Conservation (phyloP, 2,329 filamentous ascomycete species). For the Penicillium hordei region DNA sequence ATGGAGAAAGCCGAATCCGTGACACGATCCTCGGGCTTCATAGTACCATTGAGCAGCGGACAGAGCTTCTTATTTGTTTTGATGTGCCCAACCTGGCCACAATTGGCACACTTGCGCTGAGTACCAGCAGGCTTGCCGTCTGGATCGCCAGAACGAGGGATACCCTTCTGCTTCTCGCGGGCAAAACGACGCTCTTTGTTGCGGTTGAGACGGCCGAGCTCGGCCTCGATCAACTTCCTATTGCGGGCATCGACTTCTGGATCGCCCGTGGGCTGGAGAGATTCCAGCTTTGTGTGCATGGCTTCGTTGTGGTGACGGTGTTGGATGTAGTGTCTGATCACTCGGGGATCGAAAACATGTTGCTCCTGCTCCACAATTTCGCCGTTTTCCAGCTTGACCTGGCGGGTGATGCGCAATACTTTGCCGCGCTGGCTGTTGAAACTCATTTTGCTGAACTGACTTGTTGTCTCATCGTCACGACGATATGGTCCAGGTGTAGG, state of each 20-base stretch:
- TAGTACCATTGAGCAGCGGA: slow-evolving; percentile 80
- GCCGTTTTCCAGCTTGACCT: slow-evolving; percentile 62
- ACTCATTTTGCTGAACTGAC: slow-evolving; percentile 72
- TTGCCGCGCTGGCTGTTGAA: slow-evolving; percentile 68
- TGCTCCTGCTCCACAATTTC: slow-evolving; percentile 61
- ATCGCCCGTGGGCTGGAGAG: slow-evolving; percentile 65
- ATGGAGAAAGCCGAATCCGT: slow-evolving; percentile 50
- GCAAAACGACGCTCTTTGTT: slow-evolving; percentile 89
- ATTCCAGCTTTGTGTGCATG: slow-evolving; percentile 68
- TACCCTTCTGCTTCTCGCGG: slow-evolving; percentile 83
- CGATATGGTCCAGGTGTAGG: slow-evolving; percentile 57
- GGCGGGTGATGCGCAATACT: slow-evolving; percentile 71
- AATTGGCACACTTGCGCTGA: slow-evolving; percentile 91
- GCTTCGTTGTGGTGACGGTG: slow-evolving; percentile 70
- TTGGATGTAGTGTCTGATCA: slow-evolving; percentile 86
- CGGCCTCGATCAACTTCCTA: slow-evolving; percentile 64
- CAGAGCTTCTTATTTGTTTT: slow-evolving; percentile 99
- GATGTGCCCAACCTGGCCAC: slow-evolving; percentile 94
- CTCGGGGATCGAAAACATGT: slow-evolving; percentile 73
- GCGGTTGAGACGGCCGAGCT: slow-evolving; percentile 79
- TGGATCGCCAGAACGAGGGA: slow-evolving; percentile 48
- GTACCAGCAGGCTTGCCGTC: slow-evolving; percentile 66
- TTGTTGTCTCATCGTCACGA: slow-evolving; percentile 72
- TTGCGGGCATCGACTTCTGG: slow-evolving; percentile 64
- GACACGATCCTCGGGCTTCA: slow-evolving; percentile 56